These are phyloP conservation scores for Aureobasidium vineae DNA, from an alignment of 2,329 filamentous ascomycete genomes.

Conservation along the genomic window DNA sequence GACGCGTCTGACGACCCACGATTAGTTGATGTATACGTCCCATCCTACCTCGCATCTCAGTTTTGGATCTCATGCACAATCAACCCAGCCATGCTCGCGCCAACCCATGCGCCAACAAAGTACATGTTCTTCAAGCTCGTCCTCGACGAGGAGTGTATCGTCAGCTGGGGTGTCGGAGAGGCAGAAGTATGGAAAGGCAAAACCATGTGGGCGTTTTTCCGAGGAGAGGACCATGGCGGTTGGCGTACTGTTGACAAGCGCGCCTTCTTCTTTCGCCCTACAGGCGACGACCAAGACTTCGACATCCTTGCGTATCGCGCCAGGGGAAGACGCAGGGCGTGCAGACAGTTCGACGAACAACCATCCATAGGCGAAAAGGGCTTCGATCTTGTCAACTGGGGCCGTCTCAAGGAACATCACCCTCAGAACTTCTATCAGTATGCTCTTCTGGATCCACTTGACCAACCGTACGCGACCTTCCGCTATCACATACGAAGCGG, in stretches of 20 bases:
- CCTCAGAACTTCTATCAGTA: slow-evolving; percentile 51
- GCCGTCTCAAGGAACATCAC: slow-evolving; percentile 41
- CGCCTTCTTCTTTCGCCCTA: slow-evolving; percentile 41
- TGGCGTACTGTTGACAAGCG: slow-evolving; percentile 43
- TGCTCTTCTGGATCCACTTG: slow-evolving; percentile 49
- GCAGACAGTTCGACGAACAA: slow-evolving; percentile 32
- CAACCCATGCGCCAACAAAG: slow-evolving; percentile 7
- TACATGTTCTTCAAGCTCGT: slow-evolving; percentile 50
- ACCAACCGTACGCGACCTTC: slow-evolving; percentile 50
- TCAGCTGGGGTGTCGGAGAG: slow-evolving; percentile 48
- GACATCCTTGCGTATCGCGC: slow-evolving; percentile 47
- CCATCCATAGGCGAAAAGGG: neutral
- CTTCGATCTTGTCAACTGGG: slow-evolving; percentile 40
- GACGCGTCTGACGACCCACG: neutral
- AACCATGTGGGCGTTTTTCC: slow-evolving; percentile 47
- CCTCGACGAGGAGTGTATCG: slow-evolving; percentile 41
- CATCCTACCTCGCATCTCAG: slow-evolving; percentile 39
- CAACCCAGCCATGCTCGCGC: slow-evolving; percentile 16
- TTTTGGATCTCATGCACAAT: slow-evolving; percentile 47
- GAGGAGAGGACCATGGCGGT: slow-evolving; percentile 35
- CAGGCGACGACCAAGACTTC: slow-evolving; percentile 34
- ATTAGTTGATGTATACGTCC: slow-evolving; percentile 39
- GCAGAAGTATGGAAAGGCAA: slow-evolving; percentile 47
- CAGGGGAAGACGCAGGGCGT: slow-evolving; percentile 42
- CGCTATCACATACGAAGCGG: slow-evolving; percentile 35